Evolutionary conservation across 805 yeast genomes (phyloP).

Genomic region (Saccharomycopsis babjevae): DNA sequence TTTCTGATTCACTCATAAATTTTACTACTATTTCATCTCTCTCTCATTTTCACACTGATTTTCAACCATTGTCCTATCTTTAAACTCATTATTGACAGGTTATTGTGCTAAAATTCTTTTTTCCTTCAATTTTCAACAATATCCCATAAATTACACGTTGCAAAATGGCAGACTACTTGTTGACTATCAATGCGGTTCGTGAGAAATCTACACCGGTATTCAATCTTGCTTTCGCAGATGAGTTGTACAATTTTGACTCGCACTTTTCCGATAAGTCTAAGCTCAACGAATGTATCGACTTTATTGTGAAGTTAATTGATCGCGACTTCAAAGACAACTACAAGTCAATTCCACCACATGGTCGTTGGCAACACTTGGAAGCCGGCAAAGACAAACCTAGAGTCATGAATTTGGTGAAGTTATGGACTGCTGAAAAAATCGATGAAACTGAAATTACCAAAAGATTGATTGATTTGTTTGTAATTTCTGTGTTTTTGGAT

Average conservation of each 20-base stretch:
- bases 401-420: conserved; percentile 32
- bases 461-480: conserved; percentile 45
- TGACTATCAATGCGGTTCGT: conserved; percentile 46
- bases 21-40: too few relatives aligned
- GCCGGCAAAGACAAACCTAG: conserved; percentile 36
- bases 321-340: conserved; percentile 37
- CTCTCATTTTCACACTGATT: too few relatives aligned
- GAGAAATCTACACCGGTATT: conserved; percentile 39
- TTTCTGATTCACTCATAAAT: too few relatives aligned
- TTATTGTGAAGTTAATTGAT: conserved; percentile 34
- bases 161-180: conserved; percentile 26
- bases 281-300: conserved; percentile 34
- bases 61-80: too few relatives aligned
- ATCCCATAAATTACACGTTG: background rate
- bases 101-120: too few relatives aligned
- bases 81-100: too few relatives aligned
- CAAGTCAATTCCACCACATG: conserved; percentile 49
- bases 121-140: background rate
- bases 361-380: conserved; percentile 58
- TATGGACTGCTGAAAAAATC: conserved; percentile 26
- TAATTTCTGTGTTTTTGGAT: conserved; percentile 51
- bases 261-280: conserved; percentile 27
- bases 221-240: conserved; percentile 28
- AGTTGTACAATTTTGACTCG: conserved; percentile 36
- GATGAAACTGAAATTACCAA: conserved; percentile 38